Evolutionary conservation across 2,329 filamentous ascomycete genomes (phyloP), one percentile per base, ranked within the genome.

Genomic region (Chaetomium olivaceum): DNA sequence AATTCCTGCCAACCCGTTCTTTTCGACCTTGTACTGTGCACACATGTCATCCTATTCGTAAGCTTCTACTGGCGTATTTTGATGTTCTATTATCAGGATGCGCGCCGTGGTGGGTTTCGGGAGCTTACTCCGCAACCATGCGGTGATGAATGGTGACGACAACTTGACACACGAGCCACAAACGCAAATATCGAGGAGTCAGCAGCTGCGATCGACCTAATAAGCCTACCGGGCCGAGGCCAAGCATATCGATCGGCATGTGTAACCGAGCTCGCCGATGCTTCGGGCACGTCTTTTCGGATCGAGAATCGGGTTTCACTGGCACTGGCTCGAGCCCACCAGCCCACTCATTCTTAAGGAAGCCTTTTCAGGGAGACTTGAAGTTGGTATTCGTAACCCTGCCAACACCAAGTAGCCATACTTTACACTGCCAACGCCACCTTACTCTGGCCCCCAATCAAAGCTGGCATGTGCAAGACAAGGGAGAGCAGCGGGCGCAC

Each of bases 211-310:
- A 16, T 27, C 56, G 19, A 4, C 46, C 58, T 46, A 21, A 55
- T n/a, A 23, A 31, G 33, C 23, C 48, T 33, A 31, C 33, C 59
- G 59, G 59, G 59, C 59, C 59, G 59, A 61, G 55, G 36, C 48
- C 58, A 51, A 27, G 58, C n/a, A 31, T 39, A 21, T 21, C 11
- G 21, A 8, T 54, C 48, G 48, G 48, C 14, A 12, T 54, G 48
- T 54, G 58, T 43, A 25, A 52, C 58, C 29, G 29, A 39, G 21
- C n/a, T 36, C 16, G 19, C 33, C 33, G 23, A 29, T 19, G 46
- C 9, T 19, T 43, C 16, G 21, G 48, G 27, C 25, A 14, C 19
- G 16, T 8, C 29, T 27, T 27, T 58, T 48, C 56, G 14, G 36
- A 21, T 48, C 56, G 23, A 16, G 6, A 25, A 36, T 58, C 16